Percentiles rank a stretch among this genome's conserved stretches.
These are phyloP conservation scores for Prunus yedoensis DNA, from an alignment of 331 rosid genomes.

Conservation along the genomic window DNA sequence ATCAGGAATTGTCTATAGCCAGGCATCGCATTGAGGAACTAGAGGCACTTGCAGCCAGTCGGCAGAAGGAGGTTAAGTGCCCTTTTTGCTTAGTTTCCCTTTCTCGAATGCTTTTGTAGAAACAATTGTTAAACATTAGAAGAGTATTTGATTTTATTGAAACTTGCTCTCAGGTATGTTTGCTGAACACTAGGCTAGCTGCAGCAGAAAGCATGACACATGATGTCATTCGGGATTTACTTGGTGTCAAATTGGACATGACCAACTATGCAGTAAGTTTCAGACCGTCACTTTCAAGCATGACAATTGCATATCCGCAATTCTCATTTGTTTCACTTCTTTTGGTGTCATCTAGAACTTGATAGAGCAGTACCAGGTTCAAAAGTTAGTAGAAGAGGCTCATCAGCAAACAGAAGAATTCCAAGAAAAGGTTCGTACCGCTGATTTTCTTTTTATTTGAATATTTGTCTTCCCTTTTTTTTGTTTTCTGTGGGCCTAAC, in stretches of 20 bases:
- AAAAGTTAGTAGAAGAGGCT: slow-evolving; percentile 70
- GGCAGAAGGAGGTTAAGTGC: slow-evolving; percentile 69
- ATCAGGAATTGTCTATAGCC: slow-evolving; percentile 73
- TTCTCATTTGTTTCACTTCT: slow-evolving; percentile 34
- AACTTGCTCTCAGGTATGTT: slow-evolving; percentile 59
- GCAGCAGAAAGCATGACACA: slow-evolving; percentile 98
- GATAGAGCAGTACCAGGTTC: slow-evolving; percentile 72
- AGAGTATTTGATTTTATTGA: slow-evolving; percentile 13
- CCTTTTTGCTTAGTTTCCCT: slow-evolving; percentile 7
- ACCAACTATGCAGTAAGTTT: slow-evolving; percentile 88
- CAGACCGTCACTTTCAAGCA: slow-evolving; percentile 10
- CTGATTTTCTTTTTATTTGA: neutral
- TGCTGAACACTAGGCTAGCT: slow-evolving; percentile 81
- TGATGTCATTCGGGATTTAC: slow-evolving; percentile 96
- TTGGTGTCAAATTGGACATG: slow-evolving; percentile 89
- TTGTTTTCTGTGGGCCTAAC: slow-evolving; percentile 17
- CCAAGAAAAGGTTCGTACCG: slow-evolving; percentile 52
- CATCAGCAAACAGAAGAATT: slow-evolving; percentile 63
- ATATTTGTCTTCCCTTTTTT: neutral
- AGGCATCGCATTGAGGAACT: slow-evolving; percentile 70
- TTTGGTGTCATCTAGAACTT: slow-evolving; percentile 50
- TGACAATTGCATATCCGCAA: slow-evolving; percentile 16
- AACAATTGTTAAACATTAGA: slow-evolving; percentile 1
- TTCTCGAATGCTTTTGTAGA: neutral
- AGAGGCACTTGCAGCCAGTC: slow-evolving; percentile 66